These are phyloP conservation scores for Moesziomyces antarcticus DNA, from an alignment of 1,284 basidiomycete genomes.

Conservation along the genomic window DNA sequence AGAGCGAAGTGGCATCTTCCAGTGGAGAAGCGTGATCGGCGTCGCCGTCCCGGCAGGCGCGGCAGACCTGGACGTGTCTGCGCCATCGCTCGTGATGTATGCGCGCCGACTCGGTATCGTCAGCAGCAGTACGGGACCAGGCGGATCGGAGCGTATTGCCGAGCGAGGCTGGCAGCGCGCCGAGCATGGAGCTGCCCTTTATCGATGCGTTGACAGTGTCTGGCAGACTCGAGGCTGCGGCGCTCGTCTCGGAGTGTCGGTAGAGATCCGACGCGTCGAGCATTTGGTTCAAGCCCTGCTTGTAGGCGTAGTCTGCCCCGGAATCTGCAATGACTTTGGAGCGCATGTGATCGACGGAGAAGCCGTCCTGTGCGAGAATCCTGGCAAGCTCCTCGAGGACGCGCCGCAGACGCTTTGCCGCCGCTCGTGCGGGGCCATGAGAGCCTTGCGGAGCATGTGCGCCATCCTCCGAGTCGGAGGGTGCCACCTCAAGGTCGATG, in stretches of 20 bases:
- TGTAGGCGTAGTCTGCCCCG: constrained; percentile 8
- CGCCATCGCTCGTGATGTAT: constrained; percentile 47
- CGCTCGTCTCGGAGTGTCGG: not conserved
- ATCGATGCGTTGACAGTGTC: not conserved
- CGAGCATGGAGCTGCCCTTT: constrained; percentile 7
- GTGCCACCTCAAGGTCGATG: constrained; percentile 47
- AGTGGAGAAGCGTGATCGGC: not conserved
- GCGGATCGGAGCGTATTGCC: constrained; percentile 28
- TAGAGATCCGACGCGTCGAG: constrained; percentile 21
- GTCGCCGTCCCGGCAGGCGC: constrained; percentile 64
- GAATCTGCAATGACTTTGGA: constrained; percentile 9
- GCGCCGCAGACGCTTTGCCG: constrained; percentile 29
- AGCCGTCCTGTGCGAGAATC: constrained; percentile 37
- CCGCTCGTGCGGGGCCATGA: constrained; percentile 4
- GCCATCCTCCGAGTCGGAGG: constrained; percentile 30
- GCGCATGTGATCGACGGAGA: constrained; percentile 41
- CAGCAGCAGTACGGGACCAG: not conserved
- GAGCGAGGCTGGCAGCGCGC: constrained; percentile 18
- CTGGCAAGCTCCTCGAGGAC: constrained; percentile 26
- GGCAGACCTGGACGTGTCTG: constrained; percentile 67
- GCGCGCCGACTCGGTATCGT: constrained; percentile 2
- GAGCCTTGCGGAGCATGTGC: constrained; percentile 1
- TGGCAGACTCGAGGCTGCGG: constrained; percentile 9
- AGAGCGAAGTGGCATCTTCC: not conserved
- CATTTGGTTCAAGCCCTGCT: constrained; percentile 20